phyloP scores from a whole-genome alignment of 1,139 yeast genomes.

The Kodamaea derodonti region DNA sequence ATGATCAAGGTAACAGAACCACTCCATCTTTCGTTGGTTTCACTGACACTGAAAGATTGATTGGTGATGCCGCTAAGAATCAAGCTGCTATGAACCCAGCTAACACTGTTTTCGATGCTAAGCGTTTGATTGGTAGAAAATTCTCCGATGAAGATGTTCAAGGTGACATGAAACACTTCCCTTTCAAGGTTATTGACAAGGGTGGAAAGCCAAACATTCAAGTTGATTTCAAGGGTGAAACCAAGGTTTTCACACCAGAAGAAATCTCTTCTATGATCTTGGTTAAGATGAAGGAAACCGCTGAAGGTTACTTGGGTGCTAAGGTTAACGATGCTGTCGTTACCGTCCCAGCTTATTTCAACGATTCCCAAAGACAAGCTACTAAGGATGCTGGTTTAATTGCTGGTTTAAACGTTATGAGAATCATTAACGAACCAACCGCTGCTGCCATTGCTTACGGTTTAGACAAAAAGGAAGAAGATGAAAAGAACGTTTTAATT shows the following conservation, averaged over 20 bases:
- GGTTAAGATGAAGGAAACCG: conserved; percentile 63
- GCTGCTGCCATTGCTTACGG: conserved; percentile 66
- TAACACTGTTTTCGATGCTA: conserved; percentile 66
- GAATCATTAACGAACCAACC: conserved; percentile 61
- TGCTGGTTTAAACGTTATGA: conserved; percentile 57
- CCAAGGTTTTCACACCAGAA: conserved; percentile 61
- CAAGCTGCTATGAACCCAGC: conserved; percentile 69
- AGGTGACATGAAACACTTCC: conserved; percentile 59
- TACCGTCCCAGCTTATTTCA: conserved; percentile 64
- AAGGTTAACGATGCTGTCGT: conserved; percentile 70
- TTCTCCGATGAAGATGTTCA: conserved; percentile 55
- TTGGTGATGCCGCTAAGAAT: conserved; percentile 71
- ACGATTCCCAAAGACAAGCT: conserved; percentile 62
- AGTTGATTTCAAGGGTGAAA: conserved; percentile 65
- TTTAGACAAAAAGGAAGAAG: conserved; percentile 64
- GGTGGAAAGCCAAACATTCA: conserved; percentile 58
- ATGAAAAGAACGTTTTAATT: conserved; percentile 78
- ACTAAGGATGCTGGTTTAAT: conserved; percentile 61
- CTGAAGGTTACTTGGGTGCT: conserved; percentile 60
- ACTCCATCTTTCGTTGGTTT: conserved; percentile 69
- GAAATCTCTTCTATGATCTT: conserved; percentile 67
- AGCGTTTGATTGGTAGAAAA: conserved; percentile 66
- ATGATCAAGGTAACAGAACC: conserved; percentile 70
- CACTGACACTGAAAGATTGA: conserved; percentile 63
- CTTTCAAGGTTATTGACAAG: conserved; percentile 54